These are phyloP conservation scores for Solanum pinnatisectum DNA, from an alignment of 257 asterid species.

Conservation along the genomic window DNA sequence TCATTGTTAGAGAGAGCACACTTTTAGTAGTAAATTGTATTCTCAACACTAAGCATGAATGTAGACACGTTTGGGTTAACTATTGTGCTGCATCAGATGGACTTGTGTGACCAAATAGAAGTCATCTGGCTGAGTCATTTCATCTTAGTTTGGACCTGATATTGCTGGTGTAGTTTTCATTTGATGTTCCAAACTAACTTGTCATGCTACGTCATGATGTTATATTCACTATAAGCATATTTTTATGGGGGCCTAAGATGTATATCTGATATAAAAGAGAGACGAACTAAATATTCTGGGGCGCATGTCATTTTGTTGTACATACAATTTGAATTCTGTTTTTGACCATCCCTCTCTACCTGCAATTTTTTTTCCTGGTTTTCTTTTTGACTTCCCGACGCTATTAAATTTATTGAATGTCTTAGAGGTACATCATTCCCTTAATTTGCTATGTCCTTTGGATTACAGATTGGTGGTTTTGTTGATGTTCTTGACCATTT, in stretches of 20 bases:
- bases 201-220: background rate
- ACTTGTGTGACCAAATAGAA: background rate
- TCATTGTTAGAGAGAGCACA: background rate
- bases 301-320: background rate
- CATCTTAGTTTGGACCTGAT: background rate
- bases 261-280: background rate
- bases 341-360: background rate
- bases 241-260: background rate
- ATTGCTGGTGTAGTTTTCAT: background rate
- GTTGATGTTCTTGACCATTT: constrained; percentile 36
- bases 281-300: background rate
- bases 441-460: constrained; percentile 7
- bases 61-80: background rate
- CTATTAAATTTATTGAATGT: background rate
- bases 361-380: background rate
- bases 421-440: constrained; percentile 3
- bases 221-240: background rate
- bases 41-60: background rate
- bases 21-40: background rate
- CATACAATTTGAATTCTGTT: background rate
- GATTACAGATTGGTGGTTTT: constrained; percentile 55
- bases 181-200: background rate
- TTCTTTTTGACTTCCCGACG: background rate
- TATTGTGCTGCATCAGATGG: background rate
- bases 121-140: background rate